Evolutionary conservation across 83 land plant genomes (phyloP).

Genomic region (Picea engelmannii): DNA sequence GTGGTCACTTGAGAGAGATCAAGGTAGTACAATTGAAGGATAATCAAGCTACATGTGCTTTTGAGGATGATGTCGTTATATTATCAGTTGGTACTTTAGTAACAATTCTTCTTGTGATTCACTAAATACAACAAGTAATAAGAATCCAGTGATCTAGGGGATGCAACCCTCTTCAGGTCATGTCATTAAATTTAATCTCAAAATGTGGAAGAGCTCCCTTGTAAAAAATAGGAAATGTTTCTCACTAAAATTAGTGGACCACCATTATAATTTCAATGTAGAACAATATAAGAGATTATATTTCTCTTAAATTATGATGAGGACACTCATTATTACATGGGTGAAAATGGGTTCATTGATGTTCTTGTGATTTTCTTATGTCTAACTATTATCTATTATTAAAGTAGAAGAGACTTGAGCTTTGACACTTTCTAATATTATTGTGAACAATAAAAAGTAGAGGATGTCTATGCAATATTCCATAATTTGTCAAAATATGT

Average conservation of each 20-base stretch:
- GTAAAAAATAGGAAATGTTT: constrained; percentile 47
- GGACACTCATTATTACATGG: constrained; percentile 72
- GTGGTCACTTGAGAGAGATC: constrained; percentile 41
- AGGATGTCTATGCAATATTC: background rate
- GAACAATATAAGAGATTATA: constrained; percentile 66
- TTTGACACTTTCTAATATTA: constrained; percentile 84
- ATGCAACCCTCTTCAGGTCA: background rate
- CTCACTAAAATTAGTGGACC: constrained; percentile 35
- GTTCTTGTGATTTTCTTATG: constrained; percentile 57
- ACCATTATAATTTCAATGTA: constrained; percentile 36
- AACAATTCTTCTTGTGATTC: constrained; percentile 10
- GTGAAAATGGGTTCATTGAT: constrained; percentile 76
- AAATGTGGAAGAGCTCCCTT: constrained; percentile 24
- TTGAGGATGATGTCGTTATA: constrained; percentile 28
- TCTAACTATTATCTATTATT: constrained; percentile 38
- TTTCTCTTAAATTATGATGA: constrained; percentile 70
- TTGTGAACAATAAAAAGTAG: constrained; percentile 87
- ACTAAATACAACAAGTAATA: constrained; percentile 3
- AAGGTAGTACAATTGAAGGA: constrained; percentile 64
- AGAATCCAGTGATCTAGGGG: background rate
- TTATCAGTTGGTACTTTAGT: constrained; percentile 15
- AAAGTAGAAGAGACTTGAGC: constrained; percentile 66
- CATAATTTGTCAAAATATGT: background rate
- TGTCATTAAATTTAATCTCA: background rate
- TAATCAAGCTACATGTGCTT: constrained; percentile 28